Conservation (phyloP, 1,139 yeast species). For the Saccharomyces hybrid region DNA sequence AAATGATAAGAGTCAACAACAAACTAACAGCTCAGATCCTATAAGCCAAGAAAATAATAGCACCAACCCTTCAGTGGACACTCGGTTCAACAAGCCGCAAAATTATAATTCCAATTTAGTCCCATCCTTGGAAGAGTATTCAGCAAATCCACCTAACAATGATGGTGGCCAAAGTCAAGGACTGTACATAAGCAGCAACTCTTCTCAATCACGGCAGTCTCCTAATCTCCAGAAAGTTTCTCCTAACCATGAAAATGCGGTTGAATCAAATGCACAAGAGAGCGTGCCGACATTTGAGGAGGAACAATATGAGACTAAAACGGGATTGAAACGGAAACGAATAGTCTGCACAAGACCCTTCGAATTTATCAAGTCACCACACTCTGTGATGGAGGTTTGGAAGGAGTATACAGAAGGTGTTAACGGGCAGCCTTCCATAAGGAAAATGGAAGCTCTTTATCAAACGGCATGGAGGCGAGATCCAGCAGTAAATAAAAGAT, state of each 20-base stretch:
- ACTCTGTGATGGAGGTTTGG: slow-evolving; percentile 36
- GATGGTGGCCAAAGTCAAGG: slow-evolving; percentile 2
- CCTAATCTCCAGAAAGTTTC: neutral
- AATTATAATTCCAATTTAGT: neutral
- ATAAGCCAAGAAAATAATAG: neutral
- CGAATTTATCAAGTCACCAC: slow-evolving; percentile 35
- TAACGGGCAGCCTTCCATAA: slow-evolving; percentile 34
- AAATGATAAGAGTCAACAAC: neutral
- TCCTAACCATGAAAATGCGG: neutral
- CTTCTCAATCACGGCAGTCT: neutral
- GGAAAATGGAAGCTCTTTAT: slow-evolving; percentile 33
- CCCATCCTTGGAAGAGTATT: neutral
- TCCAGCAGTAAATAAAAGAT: slow-evolving; percentile 36
- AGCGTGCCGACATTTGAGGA: neutral
- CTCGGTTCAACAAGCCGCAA: neutral
- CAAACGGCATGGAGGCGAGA: slow-evolving; percentile 38
- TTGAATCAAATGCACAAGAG: neutral
- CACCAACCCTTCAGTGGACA: neutral
- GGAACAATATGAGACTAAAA: slow-evolving; percentile 3
- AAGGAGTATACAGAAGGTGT: slow-evolving; percentile 35
- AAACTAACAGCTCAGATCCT: neutral
- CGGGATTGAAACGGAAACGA: slow-evolving; percentile 21
- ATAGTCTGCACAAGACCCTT: slow-evolving; percentile 30
- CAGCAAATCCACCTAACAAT: slow-evolving; percentile 5
- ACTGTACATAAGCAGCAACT: neutral